phyloP scores from a whole-genome alignment of 1,284 basidiomycete species.

The Microbotryum saponariae region DNA sequence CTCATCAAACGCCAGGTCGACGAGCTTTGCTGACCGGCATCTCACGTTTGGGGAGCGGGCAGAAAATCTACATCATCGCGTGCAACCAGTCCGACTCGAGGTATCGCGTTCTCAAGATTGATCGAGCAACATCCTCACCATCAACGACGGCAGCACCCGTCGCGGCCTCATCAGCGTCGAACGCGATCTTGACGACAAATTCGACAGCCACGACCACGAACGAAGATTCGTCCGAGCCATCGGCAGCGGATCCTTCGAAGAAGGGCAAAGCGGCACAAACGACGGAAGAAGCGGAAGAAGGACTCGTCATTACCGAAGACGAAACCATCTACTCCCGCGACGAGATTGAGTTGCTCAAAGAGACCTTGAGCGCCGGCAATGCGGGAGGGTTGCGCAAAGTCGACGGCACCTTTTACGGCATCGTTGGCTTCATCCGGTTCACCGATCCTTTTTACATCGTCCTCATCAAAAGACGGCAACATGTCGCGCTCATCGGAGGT shows the following conservation, averaged over 20 bases:
- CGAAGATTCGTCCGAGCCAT: slow-evolving; percentile 4
- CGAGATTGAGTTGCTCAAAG: slow-evolving; percentile 81
- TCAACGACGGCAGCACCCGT: background rate
- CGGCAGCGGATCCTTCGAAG: slow-evolving; percentile 41
- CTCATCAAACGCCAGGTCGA: background rate
- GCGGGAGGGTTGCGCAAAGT: slow-evolving; percentile 77
- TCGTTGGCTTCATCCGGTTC: slow-evolving; percentile 70
- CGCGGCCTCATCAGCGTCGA: too few relatives aligned
- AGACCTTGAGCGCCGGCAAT: slow-evolving; percentile 93
- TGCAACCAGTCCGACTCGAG: slow-evolving; percentile 70
- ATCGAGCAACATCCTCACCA: slow-evolving; percentile 52
- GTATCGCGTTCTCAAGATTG: slow-evolving; percentile 84
- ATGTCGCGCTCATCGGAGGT: slow-evolving; percentile 88
- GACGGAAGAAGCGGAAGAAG: background rate
- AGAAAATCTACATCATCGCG: slow-evolving; percentile 79
- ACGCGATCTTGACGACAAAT: too few relatives aligned
- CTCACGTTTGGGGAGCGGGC: background rate
- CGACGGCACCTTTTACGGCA: slow-evolving; percentile 62
- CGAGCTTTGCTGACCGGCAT: too few relatives aligned
- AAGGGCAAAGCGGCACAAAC: too few relatives aligned
- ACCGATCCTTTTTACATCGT: slow-evolving; percentile 87
- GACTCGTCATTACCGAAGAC: slow-evolving; percentile 68
- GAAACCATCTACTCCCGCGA: slow-evolving; percentile 75
- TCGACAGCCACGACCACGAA: slow-evolving; percentile 13
- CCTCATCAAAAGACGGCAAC: slow-evolving; percentile 77